These are phyloP conservation scores for Mycena haematopus DNA, from an alignment of 768 basidiomycete species.

Conservation along the genomic window DNA sequence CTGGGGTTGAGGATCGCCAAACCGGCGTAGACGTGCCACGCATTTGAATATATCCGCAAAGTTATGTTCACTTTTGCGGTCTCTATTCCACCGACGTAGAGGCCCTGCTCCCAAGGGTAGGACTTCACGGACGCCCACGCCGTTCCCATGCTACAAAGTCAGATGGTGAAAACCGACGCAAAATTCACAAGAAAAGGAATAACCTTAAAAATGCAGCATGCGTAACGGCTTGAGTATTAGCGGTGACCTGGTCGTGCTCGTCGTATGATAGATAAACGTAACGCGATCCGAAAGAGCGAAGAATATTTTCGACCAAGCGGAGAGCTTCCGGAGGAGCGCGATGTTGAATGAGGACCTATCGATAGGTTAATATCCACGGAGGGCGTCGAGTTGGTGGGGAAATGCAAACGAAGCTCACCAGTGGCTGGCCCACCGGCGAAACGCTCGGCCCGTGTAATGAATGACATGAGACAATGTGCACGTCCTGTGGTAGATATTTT, in stretches of 20 bases:
- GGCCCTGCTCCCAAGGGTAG: conserved; percentile 96
- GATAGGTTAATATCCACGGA: background rate
- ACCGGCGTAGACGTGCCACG: conserved; percentile 99
- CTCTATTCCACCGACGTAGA: conserved; percentile 97
- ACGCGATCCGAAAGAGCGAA: conserved; percentile 80
- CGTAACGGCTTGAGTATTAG: conserved; percentile 97
- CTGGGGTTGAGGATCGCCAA: conserved; percentile 97
- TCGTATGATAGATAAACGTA: conserved; percentile 95
- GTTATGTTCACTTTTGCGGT: conserved; percentile 98
- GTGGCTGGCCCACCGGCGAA: conserved; percentile 85
- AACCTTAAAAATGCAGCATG: conserved; percentile 97
- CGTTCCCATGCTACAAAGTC: conserved; percentile 85
- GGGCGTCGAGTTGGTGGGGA: background rate
- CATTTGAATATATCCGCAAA: conserved; percentile 94
- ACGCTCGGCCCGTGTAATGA: conserved; percentile 95
- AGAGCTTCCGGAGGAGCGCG: conserved; percentile 79
- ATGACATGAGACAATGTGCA: conserved; percentile 91
- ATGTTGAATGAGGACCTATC: conserved; percentile 87
- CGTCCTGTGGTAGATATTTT: conserved; percentile 81
- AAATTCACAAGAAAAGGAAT: conserved; percentile 11
- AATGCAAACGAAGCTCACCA: conserved; percentile 56
- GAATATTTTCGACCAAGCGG: conserved; percentile 78
- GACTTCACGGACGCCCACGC: conserved; percentile 81
- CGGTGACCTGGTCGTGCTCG: conserved; percentile 95
- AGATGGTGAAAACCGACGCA: background rate